Evolutionary conservation across 257 asterid genomes (phyloP).

Genomic region (Fraxinus americana): DNA sequence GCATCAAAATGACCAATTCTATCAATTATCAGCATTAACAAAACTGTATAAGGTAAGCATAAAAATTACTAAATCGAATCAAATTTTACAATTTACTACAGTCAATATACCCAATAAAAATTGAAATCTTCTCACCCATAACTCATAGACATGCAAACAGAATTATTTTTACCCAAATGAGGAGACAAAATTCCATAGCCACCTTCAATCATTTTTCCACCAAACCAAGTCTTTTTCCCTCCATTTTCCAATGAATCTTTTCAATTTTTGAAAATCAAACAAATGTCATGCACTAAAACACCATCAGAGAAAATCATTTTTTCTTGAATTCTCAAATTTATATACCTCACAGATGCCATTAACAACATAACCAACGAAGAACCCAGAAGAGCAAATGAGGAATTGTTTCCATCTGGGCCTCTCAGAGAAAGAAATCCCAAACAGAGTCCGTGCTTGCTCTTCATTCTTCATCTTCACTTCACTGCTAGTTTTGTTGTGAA

Average conservation of each 20-base stretch:
- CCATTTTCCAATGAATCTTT: not conserved
- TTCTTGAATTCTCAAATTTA: not conserved
- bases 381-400: slow-evolving; percentile 80
- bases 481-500: not conserved
- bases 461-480: slow-evolving; percentile 58
- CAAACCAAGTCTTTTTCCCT: not conserved
- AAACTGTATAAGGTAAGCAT: not conserved
- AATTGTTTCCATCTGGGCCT: slow-evolving; percentile 91
- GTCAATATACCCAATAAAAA: too few relatives aligned
- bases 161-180: slow-evolving; percentile 8
- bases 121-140: slow-evolving; percentile 4
- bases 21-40: too few relatives aligned
- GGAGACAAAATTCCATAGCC: slow-evolving; percentile 15
- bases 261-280: not conserved
- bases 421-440: slow-evolving; percentile 71
- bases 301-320: slow-evolving; percentile 1
- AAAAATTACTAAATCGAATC: slow-evolving; percentile 1
- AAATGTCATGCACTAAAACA: not conserved
- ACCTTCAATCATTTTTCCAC: slow-evolving; percentile 4
- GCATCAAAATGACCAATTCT: too few relatives aligned
- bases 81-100: not conserved
- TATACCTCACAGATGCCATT: slow-evolving; percentile 91
- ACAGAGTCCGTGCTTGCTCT: slow-evolving; percentile 70
- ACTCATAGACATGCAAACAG: slow-evolving; percentile 20
- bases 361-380: slow-evolving; percentile 87